Evolutionary conservation across 208 protist species (phyloP), one percentile per base, ranked within the genome.

Genomic region (Novymonas esmeraldas): DNA sequence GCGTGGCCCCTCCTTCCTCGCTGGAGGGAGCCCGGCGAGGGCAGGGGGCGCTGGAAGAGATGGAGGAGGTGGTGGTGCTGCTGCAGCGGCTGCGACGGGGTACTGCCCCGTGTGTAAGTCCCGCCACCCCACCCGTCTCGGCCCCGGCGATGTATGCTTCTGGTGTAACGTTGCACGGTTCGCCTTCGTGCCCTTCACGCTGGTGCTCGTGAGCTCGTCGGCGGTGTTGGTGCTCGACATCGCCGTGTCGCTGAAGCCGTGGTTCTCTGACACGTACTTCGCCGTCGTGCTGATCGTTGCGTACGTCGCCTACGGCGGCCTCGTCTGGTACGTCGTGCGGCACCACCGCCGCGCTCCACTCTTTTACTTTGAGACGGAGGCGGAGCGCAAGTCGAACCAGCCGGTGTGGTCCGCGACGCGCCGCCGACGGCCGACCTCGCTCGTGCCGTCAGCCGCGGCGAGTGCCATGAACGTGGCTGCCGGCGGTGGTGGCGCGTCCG

Each of bases 191-290:
- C 77, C 80, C 18, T 63, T 89, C 34, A 78, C 46, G 44, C 44
- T 82, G n/a, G 73, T 63, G 14, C 54, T 76, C n/a, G 39, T 69
- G 20, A 73, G 56, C 36, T 58, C 70, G n/a, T 24, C 62, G 33
- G 38, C 80, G 45, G 71, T 76, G 22, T 60, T 84, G 5, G 46
- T 86, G 13, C 64, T 86, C 9, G 41, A 69, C 41, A 79, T 89
- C 31, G 68, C 60, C 38, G 54, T 86, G 16, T 79, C 80, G 18
- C 61, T 89, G 34, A 85, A 84, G 69, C 84, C 84, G 41, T 85
- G 80, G 84, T 85, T 86, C 64, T 61, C 84, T 0, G 84, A 89
- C 55, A 41, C 13, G n/a, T 89, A 78, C 72, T 89, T 74, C 54
- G 49, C 70, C 0, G 65, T 62, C 24, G 36, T 84, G 45, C 45